Evolutionary conservation across 768 basidiomycete species (phyloP).

Genomic region (Amanita muscaria): DNA sequence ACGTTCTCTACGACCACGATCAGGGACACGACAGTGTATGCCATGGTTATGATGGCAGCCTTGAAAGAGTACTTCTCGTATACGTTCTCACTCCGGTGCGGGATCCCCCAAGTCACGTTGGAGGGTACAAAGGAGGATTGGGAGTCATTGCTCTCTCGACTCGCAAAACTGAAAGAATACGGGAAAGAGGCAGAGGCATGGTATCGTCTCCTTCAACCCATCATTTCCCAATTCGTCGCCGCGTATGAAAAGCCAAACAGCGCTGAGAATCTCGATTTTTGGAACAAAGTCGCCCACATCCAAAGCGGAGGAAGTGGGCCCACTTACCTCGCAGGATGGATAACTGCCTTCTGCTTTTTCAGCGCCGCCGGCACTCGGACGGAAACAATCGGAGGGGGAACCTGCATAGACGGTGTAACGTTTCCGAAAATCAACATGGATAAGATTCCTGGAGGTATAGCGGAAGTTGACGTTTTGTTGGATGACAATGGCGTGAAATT

Average conservation of each 20-base stretch:
- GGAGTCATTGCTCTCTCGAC: constrained; percentile 19
- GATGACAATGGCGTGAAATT: neutral
- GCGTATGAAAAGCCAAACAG: constrained; percentile 21
- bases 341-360: constrained; percentile 30
- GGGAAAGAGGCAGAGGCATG: constrained; percentile 23
- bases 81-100: constrained; percentile 18
- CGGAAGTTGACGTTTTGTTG: neutral
- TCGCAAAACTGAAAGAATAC: constrained; percentile 25
- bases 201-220: constrained; percentile 26
- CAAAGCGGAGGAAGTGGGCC: constrained; percentile 19
- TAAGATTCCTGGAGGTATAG: neutral
- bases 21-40: constrained; percentile 20
- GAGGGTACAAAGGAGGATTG: constrained; percentile 26
- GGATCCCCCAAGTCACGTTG: constrained; percentile 29
- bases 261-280: constrained; percentile 23
- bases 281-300: constrained; percentile 22
- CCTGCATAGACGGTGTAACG: neutral
- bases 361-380: constrained; percentile 23
- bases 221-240: constrained; percentile 22
- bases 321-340: constrained; percentile 25
- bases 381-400: constrained; percentile 7
- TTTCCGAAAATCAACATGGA: neutral
- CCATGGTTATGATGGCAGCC: constrained; percentile 26
- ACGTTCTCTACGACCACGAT: constrained; percentile 27
- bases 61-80: constrained; percentile 24